A percentile compares a stretch with the other conserved stretches of the same genome.
phyloP scores from a whole-genome alignment of 2,329 filamentous ascomycete species.

The Tricladium varicosporioides region DNA sequence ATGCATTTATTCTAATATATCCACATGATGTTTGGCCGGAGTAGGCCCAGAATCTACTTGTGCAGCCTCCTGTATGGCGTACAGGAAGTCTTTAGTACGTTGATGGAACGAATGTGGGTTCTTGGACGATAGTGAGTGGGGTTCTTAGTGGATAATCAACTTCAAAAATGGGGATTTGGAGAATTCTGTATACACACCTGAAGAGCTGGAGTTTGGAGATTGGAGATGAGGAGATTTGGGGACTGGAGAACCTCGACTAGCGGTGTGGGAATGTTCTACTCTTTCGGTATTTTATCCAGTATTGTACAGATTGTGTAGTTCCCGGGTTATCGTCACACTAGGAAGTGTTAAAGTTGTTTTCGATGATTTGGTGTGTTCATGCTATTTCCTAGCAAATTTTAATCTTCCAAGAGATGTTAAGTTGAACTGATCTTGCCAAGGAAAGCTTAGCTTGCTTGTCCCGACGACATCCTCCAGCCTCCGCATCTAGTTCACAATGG shows the following conservation, averaged over 20 bases:
- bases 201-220: neutral
- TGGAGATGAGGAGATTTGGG: neutral
- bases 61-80: neutral
- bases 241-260: neutral
- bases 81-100: neutral
- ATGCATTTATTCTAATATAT: too few relatives aligned
- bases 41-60: neutral
- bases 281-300: neutral
- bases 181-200: neutral
- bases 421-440: neutral
- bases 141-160: neutral
- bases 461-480: neutral
- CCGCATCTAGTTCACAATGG: neutral
- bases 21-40: neutral
- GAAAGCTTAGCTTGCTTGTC: neutral
- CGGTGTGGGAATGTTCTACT: neutral
- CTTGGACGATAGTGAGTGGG: neutral
- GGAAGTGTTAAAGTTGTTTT: neutral
- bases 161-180: neutral
- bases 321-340: neutral
- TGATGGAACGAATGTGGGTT: neutral
- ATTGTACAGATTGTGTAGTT: neutral
- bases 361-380: neutral
- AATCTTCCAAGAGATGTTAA: neutral
- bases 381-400: too few relatives aligned